Percentiles rank a stretch among this genome's conserved stretches.
Conservation (phyloP, 176 grass and related monocot species). For the Carex myosuroides region DNA sequence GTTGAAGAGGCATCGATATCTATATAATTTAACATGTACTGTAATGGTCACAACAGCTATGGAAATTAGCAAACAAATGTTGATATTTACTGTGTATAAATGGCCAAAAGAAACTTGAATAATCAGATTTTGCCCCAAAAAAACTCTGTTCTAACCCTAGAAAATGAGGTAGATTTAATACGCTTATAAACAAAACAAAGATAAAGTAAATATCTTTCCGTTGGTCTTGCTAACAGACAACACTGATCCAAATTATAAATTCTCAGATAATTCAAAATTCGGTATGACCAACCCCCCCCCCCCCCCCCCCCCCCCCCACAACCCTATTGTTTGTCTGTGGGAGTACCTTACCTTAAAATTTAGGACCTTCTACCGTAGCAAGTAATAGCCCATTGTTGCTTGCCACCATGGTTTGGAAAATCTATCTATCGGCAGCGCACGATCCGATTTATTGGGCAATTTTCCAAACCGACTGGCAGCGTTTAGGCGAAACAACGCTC, state of each 20-base stretch:
- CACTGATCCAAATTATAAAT: not conserved
- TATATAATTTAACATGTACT: not conserved
- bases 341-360: not conserved
- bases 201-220: not conserved
- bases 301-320: too few relatives aligned
- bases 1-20: not conserved
- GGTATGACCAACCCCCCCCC: not conserved
- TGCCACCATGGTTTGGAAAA: not conserved
- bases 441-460: not conserved
- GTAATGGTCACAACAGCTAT: not conserved
- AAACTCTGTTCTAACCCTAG: not conserved
- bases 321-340: not conserved
- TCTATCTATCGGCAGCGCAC: not conserved
- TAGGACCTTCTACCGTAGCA: not conserved
- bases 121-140: not conserved
- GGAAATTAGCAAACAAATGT: not conserved
- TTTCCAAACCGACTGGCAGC: not conserved
- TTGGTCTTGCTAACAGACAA: not conserved
- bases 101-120: not conserved
- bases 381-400: not conserved
- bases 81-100: not conserved
- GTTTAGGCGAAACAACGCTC: not conserved
- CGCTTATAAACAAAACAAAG: not conserved
- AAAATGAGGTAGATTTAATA: not conserved
- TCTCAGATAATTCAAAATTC: not conserved